A percentile compares a stretch with the other conserved stretches of the same genome.
These are phyloP conservation scores for Diaporthe sp. DNA, from an alignment of 2,329 filamentous ascomycete genomes.

Conservation along the genomic window DNA sequence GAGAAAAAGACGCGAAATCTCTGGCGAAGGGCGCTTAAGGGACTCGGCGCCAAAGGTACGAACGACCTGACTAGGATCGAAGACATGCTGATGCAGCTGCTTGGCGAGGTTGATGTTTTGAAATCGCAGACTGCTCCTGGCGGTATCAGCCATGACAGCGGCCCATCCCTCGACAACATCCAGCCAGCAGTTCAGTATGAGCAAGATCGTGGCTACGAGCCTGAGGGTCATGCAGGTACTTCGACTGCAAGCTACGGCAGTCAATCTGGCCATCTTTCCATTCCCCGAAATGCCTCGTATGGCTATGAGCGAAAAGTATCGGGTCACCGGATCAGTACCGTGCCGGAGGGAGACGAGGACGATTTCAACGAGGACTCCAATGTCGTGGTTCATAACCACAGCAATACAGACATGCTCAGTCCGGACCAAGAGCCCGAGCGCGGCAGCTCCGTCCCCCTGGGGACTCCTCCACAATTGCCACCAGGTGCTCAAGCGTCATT, in stretches of 20 bases:
- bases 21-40: slow-evolving; percentile 94
- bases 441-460: slow-evolving; percentile 67
- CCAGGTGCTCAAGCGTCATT: slow-evolving; percentile 57
- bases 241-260: slow-evolving; percentile 79
- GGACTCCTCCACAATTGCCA: slow-evolving; percentile 69
- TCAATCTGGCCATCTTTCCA: slow-evolving; percentile 82
- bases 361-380: slow-evolving; percentile 54
- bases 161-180: slow-evolving; percentile 77
- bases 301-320: slow-evolving; percentile 71
- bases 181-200: slow-evolving; percentile 74
- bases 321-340: slow-evolving; percentile 90
- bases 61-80: slow-evolving; percentile 92
- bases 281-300: slow-evolving; percentile 63
- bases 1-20: slow-evolving; percentile 87
- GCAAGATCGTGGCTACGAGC: slow-evolving; percentile 83
- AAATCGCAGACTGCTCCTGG: slow-evolving; percentile 70
- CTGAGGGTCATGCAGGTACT: slow-evolving; percentile 83
- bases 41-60: slow-evolving; percentile 87
- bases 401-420: slow-evolving; percentile 70
- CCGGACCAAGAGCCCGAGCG: slow-evolving; percentile 69
- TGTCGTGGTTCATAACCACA: slow-evolving; percentile 45
- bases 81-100: slow-evolving; percentile 90
- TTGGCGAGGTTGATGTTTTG: slow-evolving; percentile 90
- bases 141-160: slow-evolving; percentile 62
- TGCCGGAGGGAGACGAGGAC: slow-evolving; percentile 82